A percentile compares a stretch with the other conserved stretches of the same genome.
phyloP scores from a whole-genome alignment of 306 rosid species.

The Vigna reflexopilosa region DNA sequence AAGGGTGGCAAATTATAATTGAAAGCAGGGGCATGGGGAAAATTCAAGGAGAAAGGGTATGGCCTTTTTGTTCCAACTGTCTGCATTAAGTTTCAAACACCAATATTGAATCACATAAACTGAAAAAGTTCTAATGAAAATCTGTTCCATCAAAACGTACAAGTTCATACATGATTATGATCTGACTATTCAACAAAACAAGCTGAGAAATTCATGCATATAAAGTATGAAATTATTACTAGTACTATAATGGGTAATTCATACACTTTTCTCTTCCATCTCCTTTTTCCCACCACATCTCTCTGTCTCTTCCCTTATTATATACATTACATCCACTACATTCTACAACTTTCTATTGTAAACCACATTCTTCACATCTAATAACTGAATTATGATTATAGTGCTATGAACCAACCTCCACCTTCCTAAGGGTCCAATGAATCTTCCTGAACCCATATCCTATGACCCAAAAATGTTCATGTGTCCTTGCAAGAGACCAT shows the following conservation, averaged over 20 bases:
- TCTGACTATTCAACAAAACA: slow-evolving; percentile 12
- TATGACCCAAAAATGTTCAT: neutral
- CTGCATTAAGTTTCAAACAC: slow-evolving; percentile 50
- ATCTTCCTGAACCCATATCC: neutral
- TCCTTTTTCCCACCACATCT: neutral
- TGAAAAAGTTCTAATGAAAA: neutral
- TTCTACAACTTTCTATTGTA: neutral
- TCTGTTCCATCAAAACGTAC: neutral
- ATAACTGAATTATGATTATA: neutral
- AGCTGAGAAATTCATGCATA: slow-evolving; percentile 5
- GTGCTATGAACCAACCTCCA: neutral
- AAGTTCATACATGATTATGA: neutral
- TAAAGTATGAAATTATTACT: neutral
- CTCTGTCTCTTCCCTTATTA: neutral
- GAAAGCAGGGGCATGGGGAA: slow-evolving; percentile 51
- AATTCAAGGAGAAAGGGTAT: slow-evolving; percentile 63
- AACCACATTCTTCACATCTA: neutral
- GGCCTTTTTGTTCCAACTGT: slow-evolving; percentile 72
- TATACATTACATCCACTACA: neutral
- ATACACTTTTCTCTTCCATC: neutral
- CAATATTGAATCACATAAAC: neutral
- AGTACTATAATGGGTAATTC: neutral
- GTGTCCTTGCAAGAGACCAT: too few relatives aligned
- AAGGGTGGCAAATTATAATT: slow-evolving; percentile 48
- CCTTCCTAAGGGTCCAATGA: neutral